Conservation (phyloP, 805 yeast species). For the Myxozyma nipponensis region DNA sequence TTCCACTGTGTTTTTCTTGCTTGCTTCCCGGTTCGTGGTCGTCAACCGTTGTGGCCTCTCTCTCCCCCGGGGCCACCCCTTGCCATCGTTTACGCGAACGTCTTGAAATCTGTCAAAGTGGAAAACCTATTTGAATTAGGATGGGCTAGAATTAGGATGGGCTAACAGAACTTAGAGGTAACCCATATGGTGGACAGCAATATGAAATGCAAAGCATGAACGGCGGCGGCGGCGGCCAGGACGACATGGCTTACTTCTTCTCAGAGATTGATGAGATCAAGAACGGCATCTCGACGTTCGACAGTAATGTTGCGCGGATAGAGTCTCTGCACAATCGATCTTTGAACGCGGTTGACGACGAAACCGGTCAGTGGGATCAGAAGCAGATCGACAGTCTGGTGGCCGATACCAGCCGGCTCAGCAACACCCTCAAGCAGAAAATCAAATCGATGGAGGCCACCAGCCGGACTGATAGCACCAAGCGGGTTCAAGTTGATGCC, state of each 20-base stretch:
- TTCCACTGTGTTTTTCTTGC: too few relatives aligned
- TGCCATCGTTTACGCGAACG: too few relatives aligned
- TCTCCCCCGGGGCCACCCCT: too few relatives aligned
- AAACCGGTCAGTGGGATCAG: conserved; percentile 58
- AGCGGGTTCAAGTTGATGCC: conserved; percentile 86
- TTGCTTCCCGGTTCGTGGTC: too few relatives aligned
- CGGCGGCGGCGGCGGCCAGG: conserved; percentile 11
- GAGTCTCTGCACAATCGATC: conserved; percentile 67
- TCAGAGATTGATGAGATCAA: conserved; percentile 64
- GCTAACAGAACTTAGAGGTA: conserved; percentile 4
- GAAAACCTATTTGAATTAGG: too few relatives aligned
- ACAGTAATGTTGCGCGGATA: conserved; percentile 62
- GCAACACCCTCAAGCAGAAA: conserved; percentile 66
- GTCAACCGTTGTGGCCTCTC: too few relatives aligned
- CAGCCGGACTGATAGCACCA: conserved; percentile 56
- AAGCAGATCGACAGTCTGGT: conserved; percentile 72
- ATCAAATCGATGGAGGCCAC: conserved; percentile 70
- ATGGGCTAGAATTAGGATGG: too few relatives aligned
- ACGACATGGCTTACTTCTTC: conserved; percentile 46
- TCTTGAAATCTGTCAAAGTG: too few relatives aligned
- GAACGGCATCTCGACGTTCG: conserved; percentile 64
- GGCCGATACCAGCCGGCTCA: conserved; percentile 74
- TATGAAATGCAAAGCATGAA: conserved; percentile 23
- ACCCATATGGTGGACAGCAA: conserved; percentile 2
- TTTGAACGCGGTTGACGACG: conserved; percentile 67